Base-by-base conservation (phyloP, 352 stramenopile species). In the Phytopythium montanum region DNA sequence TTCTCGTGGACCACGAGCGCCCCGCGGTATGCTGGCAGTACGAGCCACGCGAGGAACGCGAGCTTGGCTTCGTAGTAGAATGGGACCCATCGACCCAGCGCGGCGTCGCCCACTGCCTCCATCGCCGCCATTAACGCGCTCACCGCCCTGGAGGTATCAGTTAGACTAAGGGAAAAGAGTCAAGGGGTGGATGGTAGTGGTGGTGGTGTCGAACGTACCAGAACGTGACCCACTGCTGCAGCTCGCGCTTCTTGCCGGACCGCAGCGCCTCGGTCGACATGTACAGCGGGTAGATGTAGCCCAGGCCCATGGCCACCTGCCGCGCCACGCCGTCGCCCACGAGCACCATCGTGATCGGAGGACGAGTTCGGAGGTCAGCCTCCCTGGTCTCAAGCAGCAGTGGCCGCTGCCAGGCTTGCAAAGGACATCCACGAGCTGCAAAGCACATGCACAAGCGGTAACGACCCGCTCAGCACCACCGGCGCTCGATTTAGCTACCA, bases 51-150 rank as follows among this genome's bases (percentile, higher is more conserved):
- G n/a, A 92, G 58, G 18, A 86, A 60, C 48, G 72, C 70, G 56
- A 92, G 75, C 67, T 92, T 92, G 60, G 76, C 74, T 56, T 90
- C 81, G 21, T 76, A 79, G 68, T 92, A 92, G 62, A 92, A 84
- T 8, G 81, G 79, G 52, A 91, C 49, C 76, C 77, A 91, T 0
- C 65, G 69, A 2, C 61, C 63, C 26, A 88, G 70, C 49, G 77
- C 56, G 0, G 73, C 78, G 61, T 89, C 81, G 25, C 75, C 75
- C 23, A 91, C 69, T 36, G 78, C 73, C 65, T 92, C 81, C 5
- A 84, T 60, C 0, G 72, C 70, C 66, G 69, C 76, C 51, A 89
- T 88, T 16, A 85, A 45, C 3, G 79, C 81, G 26, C 87, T 91
- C 26, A 84, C 74, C 12, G 68, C 73, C 73, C 76, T 82, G 14